phyloP scores from a whole-genome alignment of 1,284 basidiomycete species.

The Ganoderma sinense region DNA sequence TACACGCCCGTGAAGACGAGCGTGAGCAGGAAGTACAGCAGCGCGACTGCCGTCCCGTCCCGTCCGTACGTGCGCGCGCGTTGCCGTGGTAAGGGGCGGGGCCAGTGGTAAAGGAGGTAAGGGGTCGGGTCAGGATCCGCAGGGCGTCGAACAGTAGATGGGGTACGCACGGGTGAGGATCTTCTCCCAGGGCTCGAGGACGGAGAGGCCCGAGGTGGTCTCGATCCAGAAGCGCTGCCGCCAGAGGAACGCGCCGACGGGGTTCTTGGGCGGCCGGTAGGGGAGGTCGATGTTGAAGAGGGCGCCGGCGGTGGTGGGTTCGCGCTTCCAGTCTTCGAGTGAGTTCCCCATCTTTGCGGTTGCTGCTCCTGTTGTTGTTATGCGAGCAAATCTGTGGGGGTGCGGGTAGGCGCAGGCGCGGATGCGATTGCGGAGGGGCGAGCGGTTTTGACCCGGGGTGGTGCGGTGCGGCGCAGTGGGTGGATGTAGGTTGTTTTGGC shows the following conservation, averaged over 20 bases:
- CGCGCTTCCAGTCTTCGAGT: conserved; percentile 35
- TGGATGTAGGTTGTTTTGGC: not conserved
- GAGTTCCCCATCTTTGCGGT: conserved; percentile 33
- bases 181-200: conserved; percentile 70
- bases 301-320: conserved; percentile 31
- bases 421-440: not conserved
- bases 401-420: not conserved
- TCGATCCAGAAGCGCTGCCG: conserved; percentile 58
- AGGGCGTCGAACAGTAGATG: conserved; percentile 40
- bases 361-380: not conserved
- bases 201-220: conserved; percentile 57
- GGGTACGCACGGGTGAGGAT: conserved; percentile 57
- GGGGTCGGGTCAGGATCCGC: conserved; percentile 1
- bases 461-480: not conserved
- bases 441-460: not conserved
- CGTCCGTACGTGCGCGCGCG: not conserved
- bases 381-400: not conserved
- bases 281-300: conserved; percentile 39
- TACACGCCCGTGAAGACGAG: conserved; percentile 43
- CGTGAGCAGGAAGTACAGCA: conserved; percentile 40
- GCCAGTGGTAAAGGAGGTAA: not conserved
- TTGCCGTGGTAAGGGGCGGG: not conserved
- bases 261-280: conserved; percentile 45
- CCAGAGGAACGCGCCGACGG: conserved; percentile 52
- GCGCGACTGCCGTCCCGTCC: conserved; percentile 36